Percentiles rank a stretch among this genome's conserved stretches.
Conservation (phyloP, 345 rosid genomes). For the Syzygium aqueum region DNA sequence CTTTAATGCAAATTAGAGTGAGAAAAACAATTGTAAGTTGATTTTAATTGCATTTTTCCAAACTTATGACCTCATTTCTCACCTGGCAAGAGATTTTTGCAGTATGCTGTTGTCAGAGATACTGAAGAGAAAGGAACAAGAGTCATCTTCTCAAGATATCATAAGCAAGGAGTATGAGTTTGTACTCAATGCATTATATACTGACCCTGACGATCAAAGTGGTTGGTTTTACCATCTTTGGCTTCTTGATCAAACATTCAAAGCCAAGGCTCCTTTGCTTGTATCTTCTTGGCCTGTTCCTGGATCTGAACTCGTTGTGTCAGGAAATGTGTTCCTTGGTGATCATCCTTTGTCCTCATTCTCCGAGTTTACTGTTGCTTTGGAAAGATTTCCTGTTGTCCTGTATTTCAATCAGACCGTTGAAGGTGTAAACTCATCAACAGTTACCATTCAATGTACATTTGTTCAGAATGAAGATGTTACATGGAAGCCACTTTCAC, state of each 20-base stretch:
- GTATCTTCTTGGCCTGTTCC: conserved; percentile 76
- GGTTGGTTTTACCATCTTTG: conserved; percentile 98
- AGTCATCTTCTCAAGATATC: conserved; percentile 42
- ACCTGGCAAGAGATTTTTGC: conserved; percentile 17
- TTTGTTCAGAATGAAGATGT: conserved; percentile 26
- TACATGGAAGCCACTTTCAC: conserved; percentile 55
- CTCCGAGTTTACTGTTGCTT: conserved; percentile 20
- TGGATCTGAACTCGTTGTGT: conserved; percentile 39
- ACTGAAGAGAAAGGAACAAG: conserved; percentile 41
- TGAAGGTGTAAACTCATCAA: conserved; percentile 56
- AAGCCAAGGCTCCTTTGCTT: conserved; percentile 51
- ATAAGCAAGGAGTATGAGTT: conserved; percentile 58
- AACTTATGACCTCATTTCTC: background rate
- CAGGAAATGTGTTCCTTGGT: conserved; percentile 21
- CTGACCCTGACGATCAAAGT: conserved; percentile 89
- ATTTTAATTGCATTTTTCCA: background rate
- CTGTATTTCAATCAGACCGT: conserved; percentile 76
- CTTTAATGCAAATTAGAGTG: background rate
- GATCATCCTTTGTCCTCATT: conserved; percentile 18
- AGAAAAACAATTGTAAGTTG: background rate
- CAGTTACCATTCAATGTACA: conserved; percentile 34
- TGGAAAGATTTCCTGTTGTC: conserved; percentile 50
- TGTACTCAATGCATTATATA: conserved; percentile 71
- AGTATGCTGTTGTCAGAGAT: conserved; percentile 69
- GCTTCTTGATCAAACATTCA: conserved; percentile 85